phyloP scores from a whole-genome alignment of 2,329 filamentous ascomycete species.

The Curvularia sp. region DNA sequence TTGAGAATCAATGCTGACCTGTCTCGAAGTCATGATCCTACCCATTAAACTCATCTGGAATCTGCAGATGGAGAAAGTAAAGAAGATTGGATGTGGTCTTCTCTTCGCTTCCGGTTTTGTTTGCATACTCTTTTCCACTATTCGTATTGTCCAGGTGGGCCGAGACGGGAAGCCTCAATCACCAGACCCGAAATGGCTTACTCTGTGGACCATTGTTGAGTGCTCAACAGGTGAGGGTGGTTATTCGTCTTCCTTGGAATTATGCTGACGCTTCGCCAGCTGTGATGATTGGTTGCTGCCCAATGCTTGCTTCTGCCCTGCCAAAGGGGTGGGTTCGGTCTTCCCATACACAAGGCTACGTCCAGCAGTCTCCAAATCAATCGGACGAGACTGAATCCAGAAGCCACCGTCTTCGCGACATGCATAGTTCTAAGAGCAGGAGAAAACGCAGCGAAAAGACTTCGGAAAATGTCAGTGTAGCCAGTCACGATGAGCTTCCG shows the following conservation, averaged over 20 bases:
- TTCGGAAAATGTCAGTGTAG: slow-evolving; percentile 11
- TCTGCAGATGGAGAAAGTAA: slow-evolving; percentile 43
- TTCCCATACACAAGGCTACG: slow-evolving; percentile 21
- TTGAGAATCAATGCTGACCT: background rate
- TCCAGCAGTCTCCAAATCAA: slow-evolving; percentile 17
- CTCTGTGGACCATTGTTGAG: slow-evolving; percentile 49
- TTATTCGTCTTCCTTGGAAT: background rate
- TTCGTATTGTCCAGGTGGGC: slow-evolving; percentile 45
- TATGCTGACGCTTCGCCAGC: slow-evolving; percentile 19
- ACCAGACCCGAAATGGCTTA: slow-evolving; percentile 47
- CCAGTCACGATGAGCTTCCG: slow-evolving; percentile 23
- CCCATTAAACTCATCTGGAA: slow-evolving; percentile 49
- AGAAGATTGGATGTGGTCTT: slow-evolving; percentile 45
- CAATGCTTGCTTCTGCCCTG: slow-evolving; percentile 25
- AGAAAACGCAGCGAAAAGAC: slow-evolving; percentile 12
- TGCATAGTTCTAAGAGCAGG: slow-evolving; percentile 15
- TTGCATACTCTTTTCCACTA: slow-evolving; percentile 36
- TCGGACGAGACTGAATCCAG: slow-evolving; percentile 6
- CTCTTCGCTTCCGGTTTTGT: slow-evolving; percentile 37
- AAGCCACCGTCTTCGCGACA: slow-evolving; percentile 14
- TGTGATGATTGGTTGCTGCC: slow-evolving; percentile 38
- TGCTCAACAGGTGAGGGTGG: slow-evolving; percentile 41
- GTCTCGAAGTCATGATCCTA: slow-evolving; percentile 47
- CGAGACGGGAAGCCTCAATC: slow-evolving; percentile 33
- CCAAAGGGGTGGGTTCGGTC: slow-evolving; percentile 13